Evolutionary conservation across 129 eudicot genomes (phyloP), one percentile per base, ranked within the genome.

Genomic region (Logfia minima): DNA sequence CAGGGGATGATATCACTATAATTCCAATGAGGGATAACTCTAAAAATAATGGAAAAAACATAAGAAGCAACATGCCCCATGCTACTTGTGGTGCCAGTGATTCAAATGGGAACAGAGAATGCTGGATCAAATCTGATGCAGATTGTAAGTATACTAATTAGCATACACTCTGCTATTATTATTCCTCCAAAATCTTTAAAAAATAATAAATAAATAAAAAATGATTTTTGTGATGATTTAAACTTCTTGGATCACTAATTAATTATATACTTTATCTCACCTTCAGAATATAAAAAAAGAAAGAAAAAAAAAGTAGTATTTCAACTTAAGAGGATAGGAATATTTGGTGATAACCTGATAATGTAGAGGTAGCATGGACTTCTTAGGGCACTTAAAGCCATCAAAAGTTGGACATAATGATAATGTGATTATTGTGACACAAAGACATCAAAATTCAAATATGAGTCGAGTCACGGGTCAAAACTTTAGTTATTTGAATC

Each of bases 71-170:
- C 81, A 76, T 74, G 28, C 56, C 84, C 29, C 84, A 83, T 52
- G 71, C 60, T 72, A 64, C 81, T 74, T 71, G 79, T n/a, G 75
- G 71, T 77, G 83, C 80, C 71, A 79, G 77, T 52, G 86, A 86
- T 78, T 81, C 87, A 48, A 79, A 73, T 75, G 93, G 83, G 70
- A 87, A 77, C 84, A 80, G 88, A 77, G 93, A 90, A 75, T 80
- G 77, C 75, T 90, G 96, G 96, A 87, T 92, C 86, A 90, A 92
- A 80, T 84, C 96, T 41, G 98, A 92, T 82, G 88, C 91, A 77
- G 93, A 92, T 60, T 92, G 98, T 92, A 88, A 86, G 96, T 87
- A 80, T 68, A 62, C 43, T n/a, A 65, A 70, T 23, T 24, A 48
- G 37, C 66, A 8, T 21, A 22, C 51, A 24, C 39, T 43, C 35